phyloP scores from a whole-genome alignment of 2,329 filamentous ascomycete species.

The Penicillium vulpinum region DNA sequence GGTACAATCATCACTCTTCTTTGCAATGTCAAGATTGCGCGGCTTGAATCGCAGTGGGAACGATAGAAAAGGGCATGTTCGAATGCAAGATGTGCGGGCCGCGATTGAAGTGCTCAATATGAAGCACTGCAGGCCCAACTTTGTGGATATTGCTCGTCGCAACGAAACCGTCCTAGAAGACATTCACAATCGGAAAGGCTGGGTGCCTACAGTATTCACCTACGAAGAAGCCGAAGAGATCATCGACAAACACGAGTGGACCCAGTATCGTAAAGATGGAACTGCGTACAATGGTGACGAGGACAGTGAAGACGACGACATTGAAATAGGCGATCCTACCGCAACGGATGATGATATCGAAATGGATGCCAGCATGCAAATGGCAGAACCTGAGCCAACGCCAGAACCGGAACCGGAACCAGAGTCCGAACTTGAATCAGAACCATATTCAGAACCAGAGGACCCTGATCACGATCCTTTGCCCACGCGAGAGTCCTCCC shows the following conservation, averaged over 20 bases:
- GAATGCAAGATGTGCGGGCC: conserved; percentile 53
- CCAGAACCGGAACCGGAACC: not conserved
- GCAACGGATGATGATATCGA: conserved; percentile 6
- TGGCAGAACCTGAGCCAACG: not conserved
- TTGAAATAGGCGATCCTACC: conserved; percentile 1
- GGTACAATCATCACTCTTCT: conserved; percentile 67
- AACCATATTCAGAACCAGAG: not conserved
- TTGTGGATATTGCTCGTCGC: conserved; percentile 57
- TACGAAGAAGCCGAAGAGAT: conserved; percentile 38
- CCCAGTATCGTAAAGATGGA: conserved; percentile 4
- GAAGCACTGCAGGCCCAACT: conserved; percentile 46
- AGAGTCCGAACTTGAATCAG: not conserved
- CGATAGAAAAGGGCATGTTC: conserved; percentile 39
- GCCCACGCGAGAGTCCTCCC: not conserved
- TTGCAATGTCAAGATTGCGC: conserved; percentile 68
- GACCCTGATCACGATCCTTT: not conserved
- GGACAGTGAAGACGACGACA: conserved; percentile 19
- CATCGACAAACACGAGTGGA: conserved; percentile 14
- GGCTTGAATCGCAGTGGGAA: conserved; percentile 42
- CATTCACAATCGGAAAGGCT: conserved; percentile 33
- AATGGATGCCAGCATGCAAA: not conserved
- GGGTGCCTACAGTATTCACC: conserved; percentile 16
- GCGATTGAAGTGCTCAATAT: conserved; percentile 58
- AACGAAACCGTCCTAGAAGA: conserved; percentile 54
- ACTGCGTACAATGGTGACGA: conserved; percentile 32